Percentiles rank a stretch among this genome's conserved stretches.
Conservation (phyloP, 805 yeast species). For the Allodekkera sacchari region DNA sequence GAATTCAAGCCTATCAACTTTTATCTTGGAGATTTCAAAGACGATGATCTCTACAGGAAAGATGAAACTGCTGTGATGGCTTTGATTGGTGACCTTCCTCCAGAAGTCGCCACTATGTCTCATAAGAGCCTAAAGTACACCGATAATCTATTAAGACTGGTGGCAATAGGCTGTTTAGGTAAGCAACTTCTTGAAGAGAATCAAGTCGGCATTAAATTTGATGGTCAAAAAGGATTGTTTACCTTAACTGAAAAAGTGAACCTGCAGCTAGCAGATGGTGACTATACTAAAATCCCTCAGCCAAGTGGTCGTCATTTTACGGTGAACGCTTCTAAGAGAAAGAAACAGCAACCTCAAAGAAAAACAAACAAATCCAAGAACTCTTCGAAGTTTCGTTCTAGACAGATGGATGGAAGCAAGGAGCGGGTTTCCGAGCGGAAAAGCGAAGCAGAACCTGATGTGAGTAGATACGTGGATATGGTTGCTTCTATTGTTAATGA, state of each 20-base stretch:
- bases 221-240: slow-evolving; percentile 9
- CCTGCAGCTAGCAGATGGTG: background rate
- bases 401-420: too few species aligned
- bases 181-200: slow-evolving; percentile 21
- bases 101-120: too few species aligned
- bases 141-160: slow-evolving; percentile 26
- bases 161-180: slow-evolving; percentile 27
- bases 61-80: slow-evolving; percentile 22
- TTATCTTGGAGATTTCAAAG: slow-evolving; percentile 55
- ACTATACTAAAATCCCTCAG: too few species aligned
- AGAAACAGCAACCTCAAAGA: background rate
- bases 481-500: slow-evolving; percentile 9
- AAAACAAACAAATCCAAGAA: background rate
- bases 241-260: background rate
- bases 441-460: background rate
- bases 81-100: slow-evolving; percentile 25
- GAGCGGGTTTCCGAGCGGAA: background rate
- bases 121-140: slow-evolving; percentile 20
- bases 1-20: slow-evolving; percentile 51
- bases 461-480: slow-evolving; percentile 8
- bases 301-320: background rate
- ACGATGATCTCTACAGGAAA: slow-evolving; percentile 34
- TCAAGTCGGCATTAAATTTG: slow-evolving; percentile 21
- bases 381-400: too few species aligned
- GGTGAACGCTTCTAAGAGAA: background rate